Percentiles rank a stretch among this genome's conserved stretches.
Evolutionary conservation across 208 protist genomes (phyloP).

Genomic region (Trichomonas vaginalis): DNA sequence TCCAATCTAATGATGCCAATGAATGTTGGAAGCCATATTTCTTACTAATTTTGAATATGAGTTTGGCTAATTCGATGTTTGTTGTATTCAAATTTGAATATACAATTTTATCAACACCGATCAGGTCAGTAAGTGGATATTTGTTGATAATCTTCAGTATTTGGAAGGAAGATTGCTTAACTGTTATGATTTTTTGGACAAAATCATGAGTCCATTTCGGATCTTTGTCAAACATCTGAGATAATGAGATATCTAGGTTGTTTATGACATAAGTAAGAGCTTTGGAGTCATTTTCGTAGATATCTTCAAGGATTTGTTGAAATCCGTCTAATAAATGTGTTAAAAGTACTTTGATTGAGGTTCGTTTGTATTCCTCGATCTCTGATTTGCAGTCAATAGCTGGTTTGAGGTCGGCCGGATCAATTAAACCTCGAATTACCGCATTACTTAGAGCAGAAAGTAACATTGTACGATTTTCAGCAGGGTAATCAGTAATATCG

Average conservation of each 20-base stretch:
- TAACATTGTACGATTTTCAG: not conserved
- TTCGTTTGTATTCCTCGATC: not conserved
- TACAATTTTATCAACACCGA: not conserved
- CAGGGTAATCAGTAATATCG: not conserved
- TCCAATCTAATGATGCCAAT: not conserved
- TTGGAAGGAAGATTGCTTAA: not conserved
- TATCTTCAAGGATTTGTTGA: not conserved
- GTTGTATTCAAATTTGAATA: not conserved
- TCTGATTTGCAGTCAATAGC: not conserved
- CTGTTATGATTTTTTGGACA: not conserved
- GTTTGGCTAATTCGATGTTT: not conserved
- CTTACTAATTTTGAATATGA: not conserved
- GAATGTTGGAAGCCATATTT: not conserved
- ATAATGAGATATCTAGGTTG: not conserved
- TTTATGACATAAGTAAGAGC: not conserved
- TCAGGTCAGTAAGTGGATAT: not conserved
- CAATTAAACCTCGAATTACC: not conserved
- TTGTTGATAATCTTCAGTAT: not conserved
- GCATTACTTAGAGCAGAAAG: not conserved
- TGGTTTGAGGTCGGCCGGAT: not conserved
- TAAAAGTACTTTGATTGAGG: not conserved
- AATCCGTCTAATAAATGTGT: not conserved
- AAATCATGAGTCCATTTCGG: not conserved
- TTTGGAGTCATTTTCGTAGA: not conserved
- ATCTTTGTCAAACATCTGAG: not conserved